A percentile compares a stretch with the other conserved stretches of the same genome.
These are phyloP conservation scores for Whalleya microplaca DNA, from an alignment of 2,329 filamentous ascomycete species.

Conservation along the genomic window DNA sequence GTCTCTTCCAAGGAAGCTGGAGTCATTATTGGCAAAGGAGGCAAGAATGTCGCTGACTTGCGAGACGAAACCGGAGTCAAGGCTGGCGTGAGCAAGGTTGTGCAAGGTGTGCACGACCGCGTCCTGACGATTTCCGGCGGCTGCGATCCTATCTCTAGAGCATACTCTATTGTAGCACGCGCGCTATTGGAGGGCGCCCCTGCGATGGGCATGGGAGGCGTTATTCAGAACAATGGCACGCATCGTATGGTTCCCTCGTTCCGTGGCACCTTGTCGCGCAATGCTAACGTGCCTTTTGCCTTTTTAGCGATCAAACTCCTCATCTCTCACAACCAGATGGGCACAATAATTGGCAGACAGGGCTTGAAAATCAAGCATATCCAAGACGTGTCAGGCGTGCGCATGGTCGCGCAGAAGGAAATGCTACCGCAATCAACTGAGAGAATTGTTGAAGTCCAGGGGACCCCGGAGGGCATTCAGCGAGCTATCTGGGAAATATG, in stretches of 20 bases:
- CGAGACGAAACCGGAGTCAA: constrained; percentile 98
- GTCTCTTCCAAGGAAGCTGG: constrained; percentile 99
- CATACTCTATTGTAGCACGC: constrained; percentile 91
- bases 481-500: constrained; percentile 98
- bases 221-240: constrained; percentile 84
- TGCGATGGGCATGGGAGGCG: constrained; percentile 92
- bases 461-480: constrained; percentile 92
- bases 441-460: constrained; percentile 95
- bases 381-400: constrained; percentile 92
- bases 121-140: constrained; percentile 94
- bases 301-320: constrained; percentile 86
- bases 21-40: constrained; percentile 98
- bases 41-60: constrained; percentile 96
- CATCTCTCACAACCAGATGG: constrained; percentile 99
- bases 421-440: constrained; percentile 99
- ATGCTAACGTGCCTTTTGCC: constrained; percentile 29
- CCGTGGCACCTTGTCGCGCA: constrained; percentile 1
- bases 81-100: constrained; percentile 97
- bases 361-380: constrained; percentile 99
- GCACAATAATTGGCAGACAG: constrained; percentile 95
- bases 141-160: constrained; percentile 85
- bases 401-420: constrained; percentile 99
- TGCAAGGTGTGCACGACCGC: constrained; percentile 94
- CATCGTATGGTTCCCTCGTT: constrained; percentile 72
- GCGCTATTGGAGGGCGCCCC: constrained; percentile 91